Evolutionary conservation across 192 early-diverging fungal species (phyloP).

Genomic region (Backusella luteola): DNA sequence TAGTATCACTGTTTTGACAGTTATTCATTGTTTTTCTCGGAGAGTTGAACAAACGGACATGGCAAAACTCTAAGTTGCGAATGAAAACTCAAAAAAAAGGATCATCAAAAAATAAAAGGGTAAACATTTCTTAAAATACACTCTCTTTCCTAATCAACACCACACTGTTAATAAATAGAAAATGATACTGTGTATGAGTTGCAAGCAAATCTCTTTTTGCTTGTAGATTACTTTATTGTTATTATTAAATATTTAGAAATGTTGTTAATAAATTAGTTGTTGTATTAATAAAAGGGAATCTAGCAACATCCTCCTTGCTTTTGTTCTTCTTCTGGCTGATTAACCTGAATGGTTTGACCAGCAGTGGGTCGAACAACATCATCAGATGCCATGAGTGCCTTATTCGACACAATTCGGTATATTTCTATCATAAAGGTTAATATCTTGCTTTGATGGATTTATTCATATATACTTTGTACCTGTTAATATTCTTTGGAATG

Average conservation of each 20-base stretch:
- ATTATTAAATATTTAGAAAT: background rate
- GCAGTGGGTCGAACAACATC: conserved; percentile 68
- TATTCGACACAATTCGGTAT: conserved; percentile 97
- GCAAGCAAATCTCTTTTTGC: background rate
- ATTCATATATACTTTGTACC: conserved; percentile 51
- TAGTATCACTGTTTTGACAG: background rate
- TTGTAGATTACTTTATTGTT: background rate
- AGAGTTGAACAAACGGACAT: background rate
- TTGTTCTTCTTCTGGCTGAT: conserved; percentile 55
- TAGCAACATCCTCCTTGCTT: conserved; percentile 68
- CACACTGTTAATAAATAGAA: background rate
- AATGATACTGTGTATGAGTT: background rate
- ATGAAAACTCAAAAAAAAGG: background rate
- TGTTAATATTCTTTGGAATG: conserved; percentile 94
- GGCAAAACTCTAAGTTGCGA: background rate
- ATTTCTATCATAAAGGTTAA: conserved; percentile 60
- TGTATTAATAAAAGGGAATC: background rate
- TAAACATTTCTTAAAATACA: too few relatives aligned
- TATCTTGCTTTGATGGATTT: background rate
- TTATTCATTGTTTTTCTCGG: background rate
- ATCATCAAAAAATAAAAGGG: background rate
- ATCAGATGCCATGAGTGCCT: conserved; percentile 82
- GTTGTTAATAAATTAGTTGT: background rate
- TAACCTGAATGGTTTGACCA: conserved; percentile 72
- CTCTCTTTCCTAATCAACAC: background rate